A percentile compares a stretch with the other conserved stretches of the same genome.
phyloP scores from a whole-genome alignment of 441 rosid species.

The Erodium trifolium region DNA sequence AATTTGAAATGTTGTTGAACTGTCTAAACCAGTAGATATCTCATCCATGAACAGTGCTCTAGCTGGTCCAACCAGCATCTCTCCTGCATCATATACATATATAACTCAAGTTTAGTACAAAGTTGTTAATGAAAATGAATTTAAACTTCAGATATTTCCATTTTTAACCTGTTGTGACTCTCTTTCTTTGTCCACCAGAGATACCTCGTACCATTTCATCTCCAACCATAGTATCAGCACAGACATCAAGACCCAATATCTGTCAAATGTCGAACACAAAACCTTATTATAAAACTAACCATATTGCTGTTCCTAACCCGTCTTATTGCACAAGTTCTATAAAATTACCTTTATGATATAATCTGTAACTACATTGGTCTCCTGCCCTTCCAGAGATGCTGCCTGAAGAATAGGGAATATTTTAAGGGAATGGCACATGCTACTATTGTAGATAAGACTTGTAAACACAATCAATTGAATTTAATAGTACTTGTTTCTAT shows the following conservation, averaged over 20 bases:
- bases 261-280: conserved; percentile 16
- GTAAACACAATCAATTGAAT: background rate
- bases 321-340: background rate
- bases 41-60: conserved; percentile 78
- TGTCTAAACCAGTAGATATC: conserved; percentile 88
- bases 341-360: conserved; percentile 44
- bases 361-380: conserved; percentile 57
- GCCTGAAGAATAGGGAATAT: conserved; percentile 33
- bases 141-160: background rate
- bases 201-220: conserved; percentile 82
- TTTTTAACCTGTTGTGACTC: conserved; percentile 69
- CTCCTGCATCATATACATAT: conserved; percentile 30
- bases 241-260: conserved; percentile 74
- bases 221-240: conserved; percentile 77
- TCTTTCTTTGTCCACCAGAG: conserved; percentile 86
- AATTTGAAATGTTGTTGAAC: conserved; percentile 78
- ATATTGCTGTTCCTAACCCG: background rate
- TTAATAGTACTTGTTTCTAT: background rate
- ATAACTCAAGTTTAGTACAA: background rate
- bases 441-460: background rate
- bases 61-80: conserved; percentile 84
- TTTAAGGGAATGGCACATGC: background rate
- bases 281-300: background rate
- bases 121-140: background rate
- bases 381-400: conserved; percentile 47